Base-by-base conservation (phyloP, 2,329 filamentous ascomycete genomes). In the Aspergillus flavus region DNA sequence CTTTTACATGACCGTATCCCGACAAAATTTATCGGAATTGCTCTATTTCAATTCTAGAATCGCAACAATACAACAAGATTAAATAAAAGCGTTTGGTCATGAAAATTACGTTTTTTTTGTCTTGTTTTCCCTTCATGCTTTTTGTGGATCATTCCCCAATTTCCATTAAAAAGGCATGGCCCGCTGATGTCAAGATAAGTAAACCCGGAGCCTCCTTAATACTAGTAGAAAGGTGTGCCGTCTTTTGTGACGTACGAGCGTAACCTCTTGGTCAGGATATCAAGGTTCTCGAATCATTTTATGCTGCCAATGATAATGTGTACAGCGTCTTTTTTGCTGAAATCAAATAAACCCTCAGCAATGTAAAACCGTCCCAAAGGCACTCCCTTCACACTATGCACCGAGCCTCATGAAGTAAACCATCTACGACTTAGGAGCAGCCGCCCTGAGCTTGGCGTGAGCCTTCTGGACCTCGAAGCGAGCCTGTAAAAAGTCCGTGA, bases 391-490 rank as follows among this genome's bases (percentile, higher is more conserved):
- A 76, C 75, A 76, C 77, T 75, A 79, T 77, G 75, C 76, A 78
- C 76, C 75, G 72, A 76, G 73, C 74, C 72, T 75, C 74, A 71
- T 75, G 70, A 63, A 55, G 32, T 32, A 66, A 73, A 75, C 72
- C 72, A 72, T 76, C 71, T 75, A 76, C 71, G 74, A 81, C 80
- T 91, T 92, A 82, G 91, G 89, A 76, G 90, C 90, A 76, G 90
- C 85, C 76, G 91, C 90, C 86, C 91, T 91, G 84, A 96, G 86
- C 89, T 97, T 96, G 81, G 93, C 92, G 80, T 96, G 87, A 78
- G 92, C 90, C 91, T 97, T 98, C 85, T 91, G 91, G 84, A 97
- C 91, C 88, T 97, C 94, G 86, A 96, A 98, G 82, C 94, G 92
- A 82, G 87, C 86, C 87, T 90, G 74, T 59, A 60, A 28, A 59